A percentile compares a stretch with the other conserved stretches of the same genome.
Conservation (phyloP, 257 asterid genomes). For the Plantago major region DNA sequence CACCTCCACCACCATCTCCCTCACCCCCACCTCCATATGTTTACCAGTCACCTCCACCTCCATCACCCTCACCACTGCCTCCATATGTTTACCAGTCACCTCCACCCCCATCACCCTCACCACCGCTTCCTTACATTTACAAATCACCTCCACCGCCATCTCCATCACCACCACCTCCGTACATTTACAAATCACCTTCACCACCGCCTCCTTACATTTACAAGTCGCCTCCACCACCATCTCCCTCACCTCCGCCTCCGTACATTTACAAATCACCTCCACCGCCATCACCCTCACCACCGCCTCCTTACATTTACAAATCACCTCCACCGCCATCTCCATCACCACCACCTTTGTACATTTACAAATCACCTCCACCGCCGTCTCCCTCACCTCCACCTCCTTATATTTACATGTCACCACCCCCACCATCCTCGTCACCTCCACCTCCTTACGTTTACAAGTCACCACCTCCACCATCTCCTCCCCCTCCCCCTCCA, state of each 20-base stretch:
- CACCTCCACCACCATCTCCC: too few relatives aligned
- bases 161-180: background rate
- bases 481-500: too few relatives aligned
- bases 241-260: background rate
- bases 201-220: background rate
- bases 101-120: background rate
- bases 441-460: background rate
- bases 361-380: background rate
- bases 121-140: background rate
- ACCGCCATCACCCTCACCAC: background rate
- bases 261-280: background rate
- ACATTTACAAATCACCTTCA: background rate
- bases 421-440: background rate
- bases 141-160: too few relatives aligned
- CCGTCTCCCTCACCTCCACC: slow-evolving; percentile 1
- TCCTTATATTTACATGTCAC: background rate
- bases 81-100: too few relatives aligned
- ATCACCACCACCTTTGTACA: background rate
- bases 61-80: too few relatives aligned
- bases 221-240: slow-evolving; percentile 1
- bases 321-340: background rate
- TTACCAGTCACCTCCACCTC: too few relatives aligned
- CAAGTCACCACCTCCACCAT: background rate
- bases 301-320: background rate
- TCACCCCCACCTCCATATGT: too few relatives aligned